Conservation (phyloP, 768 basidiomycete genomes). For the Russula lepida region DNA sequence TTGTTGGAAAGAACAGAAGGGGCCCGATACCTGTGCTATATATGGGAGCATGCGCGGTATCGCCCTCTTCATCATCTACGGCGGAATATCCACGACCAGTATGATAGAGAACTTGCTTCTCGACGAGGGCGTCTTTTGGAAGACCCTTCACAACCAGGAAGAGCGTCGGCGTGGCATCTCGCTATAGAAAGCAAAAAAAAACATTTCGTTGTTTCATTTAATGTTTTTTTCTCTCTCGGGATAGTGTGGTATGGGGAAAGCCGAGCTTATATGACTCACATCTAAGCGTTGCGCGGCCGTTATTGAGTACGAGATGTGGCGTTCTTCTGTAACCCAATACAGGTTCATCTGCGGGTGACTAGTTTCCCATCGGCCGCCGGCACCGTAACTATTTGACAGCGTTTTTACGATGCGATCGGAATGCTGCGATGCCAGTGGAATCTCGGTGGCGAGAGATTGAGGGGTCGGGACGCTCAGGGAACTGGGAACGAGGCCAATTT, state of each 20-base stretch:
- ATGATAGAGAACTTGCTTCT: conserved; percentile 69
- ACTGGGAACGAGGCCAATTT: conserved; percentile 84
- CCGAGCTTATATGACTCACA: not conserved
- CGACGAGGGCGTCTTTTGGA: conserved; percentile 63
- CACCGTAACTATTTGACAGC: conserved; percentile 43
- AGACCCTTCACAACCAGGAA: conserved; percentile 56
- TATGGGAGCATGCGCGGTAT: conserved; percentile 30
- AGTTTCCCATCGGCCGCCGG: conserved; percentile 45
- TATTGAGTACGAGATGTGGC: conserved; percentile 35
- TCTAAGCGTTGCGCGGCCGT: conserved; percentile 28
- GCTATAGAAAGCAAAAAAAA: conserved; percentile 11
- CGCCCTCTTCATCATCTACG: conserved; percentile 35
- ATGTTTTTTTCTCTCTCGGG: not conserved
- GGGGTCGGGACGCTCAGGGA: conserved; percentile 59
- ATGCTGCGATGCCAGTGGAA: conserved; percentile 75
- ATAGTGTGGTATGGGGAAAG: not conserved
- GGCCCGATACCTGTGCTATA: conserved; percentile 35
- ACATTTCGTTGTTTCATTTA: not conserved
- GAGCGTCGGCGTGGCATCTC: conserved; percentile 34
- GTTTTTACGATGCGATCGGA: conserved; percentile 57
- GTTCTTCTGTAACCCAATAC: conserved; percentile 55
- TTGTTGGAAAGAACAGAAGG: not conserved
- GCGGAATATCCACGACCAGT: conserved; percentile 46
- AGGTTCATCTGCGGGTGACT: conserved; percentile 57
- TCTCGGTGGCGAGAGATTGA: conserved; percentile 49